Percentiles rank a stretch among this genome's conserved stretches.
phyloP scores from a whole-genome alignment of 768 basidiomycete species.

The Amanita muscaria region DNA sequence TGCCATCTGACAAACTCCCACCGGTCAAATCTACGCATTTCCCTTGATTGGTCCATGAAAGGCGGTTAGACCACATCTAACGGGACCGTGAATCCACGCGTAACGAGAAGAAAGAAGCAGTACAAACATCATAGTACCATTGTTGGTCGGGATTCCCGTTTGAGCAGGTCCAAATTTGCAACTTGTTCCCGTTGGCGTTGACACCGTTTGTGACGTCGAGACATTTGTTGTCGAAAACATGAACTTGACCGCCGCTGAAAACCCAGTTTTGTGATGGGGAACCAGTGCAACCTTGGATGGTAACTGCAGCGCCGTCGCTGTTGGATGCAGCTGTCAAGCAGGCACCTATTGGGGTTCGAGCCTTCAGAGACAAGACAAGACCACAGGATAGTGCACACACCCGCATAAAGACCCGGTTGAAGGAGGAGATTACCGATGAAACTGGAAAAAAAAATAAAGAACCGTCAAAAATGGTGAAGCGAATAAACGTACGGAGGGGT shows the following conservation, averaged over 20 bases:
- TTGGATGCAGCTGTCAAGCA: constrained; percentile 45
- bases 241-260: constrained; percentile 33
- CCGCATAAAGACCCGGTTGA: constrained; percentile 33
- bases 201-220: constrained; percentile 37
- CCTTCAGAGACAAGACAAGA: not conserved
- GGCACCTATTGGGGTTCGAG: constrained; percentile 25
- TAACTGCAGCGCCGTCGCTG: constrained; percentile 38
- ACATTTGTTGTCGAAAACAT: constrained; percentile 39
- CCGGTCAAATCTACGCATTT: constrained; percentile 42
- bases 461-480: no score
- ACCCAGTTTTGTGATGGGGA: constrained; percentile 39
- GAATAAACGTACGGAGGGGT: constrained; percentile 19
- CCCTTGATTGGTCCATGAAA: constrained; percentile 39
- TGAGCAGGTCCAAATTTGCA: constrained; percentile 45
- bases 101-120: no score
- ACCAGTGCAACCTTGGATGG: constrained; percentile 37
- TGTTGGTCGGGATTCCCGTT: constrained; percentile 34
- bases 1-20: constrained; percentile 33
- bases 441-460: no score
- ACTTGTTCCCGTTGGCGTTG: constrained; percentile 33
- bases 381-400: constrained; percentile 18
- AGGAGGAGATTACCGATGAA: constrained; percentile 36
- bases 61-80: no score
- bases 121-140: constrained; percentile 37
- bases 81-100: no score